These are phyloP conservation scores for Trametes pubescens DNA, from an alignment of 1,284 basidiomycete species.

Conservation along the genomic window DNA sequence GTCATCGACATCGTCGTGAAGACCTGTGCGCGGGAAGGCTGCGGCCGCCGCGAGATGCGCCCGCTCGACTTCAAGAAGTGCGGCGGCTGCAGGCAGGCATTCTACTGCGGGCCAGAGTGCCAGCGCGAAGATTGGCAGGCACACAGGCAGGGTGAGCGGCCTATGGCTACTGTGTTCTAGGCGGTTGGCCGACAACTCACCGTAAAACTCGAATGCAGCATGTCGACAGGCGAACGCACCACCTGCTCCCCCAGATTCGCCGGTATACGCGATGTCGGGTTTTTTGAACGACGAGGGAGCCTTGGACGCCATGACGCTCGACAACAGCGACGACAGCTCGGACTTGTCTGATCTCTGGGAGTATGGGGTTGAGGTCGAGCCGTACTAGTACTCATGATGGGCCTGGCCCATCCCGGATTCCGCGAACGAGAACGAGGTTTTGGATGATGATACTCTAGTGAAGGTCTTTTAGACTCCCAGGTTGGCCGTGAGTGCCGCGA, in stretches of 20 bases:
- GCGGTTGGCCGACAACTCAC: too few relatives aligned
- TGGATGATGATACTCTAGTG: too few relatives aligned
- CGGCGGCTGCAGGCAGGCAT: slow-evolving; percentile 26
- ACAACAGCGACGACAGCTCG: background rate
- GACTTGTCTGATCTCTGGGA: background rate
- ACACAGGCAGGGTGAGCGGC: slow-evolving; percentile 22
- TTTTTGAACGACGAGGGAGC: background rate
- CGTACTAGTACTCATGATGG: background rate
- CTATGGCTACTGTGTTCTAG: too few relatives aligned
- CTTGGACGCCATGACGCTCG: background rate
- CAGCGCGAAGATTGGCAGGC: slow-evolving; percentile 31
- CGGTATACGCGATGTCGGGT: background rate
- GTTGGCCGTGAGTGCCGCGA: too few relatives aligned
- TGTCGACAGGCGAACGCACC: background rate
- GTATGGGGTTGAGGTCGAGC: background rate
- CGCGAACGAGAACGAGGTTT: too few relatives aligned
- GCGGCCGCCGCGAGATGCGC: slow-evolving; percentile 13
- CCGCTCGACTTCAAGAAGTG: slow-evolving; percentile 16
- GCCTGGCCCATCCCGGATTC: too few relatives aligned
- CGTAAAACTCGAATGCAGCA: background rate
- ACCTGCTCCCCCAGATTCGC: background rate
- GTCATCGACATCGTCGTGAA: slow-evolving; percentile 36
- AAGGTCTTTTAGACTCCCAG: too few relatives aligned
- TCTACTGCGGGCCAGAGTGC: slow-evolving; percentile 31
- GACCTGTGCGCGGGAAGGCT: slow-evolving; percentile 37